Conservation (phyloP, 2,329 filamentous ascomycete species). For the Apiospora sp. region DNA sequence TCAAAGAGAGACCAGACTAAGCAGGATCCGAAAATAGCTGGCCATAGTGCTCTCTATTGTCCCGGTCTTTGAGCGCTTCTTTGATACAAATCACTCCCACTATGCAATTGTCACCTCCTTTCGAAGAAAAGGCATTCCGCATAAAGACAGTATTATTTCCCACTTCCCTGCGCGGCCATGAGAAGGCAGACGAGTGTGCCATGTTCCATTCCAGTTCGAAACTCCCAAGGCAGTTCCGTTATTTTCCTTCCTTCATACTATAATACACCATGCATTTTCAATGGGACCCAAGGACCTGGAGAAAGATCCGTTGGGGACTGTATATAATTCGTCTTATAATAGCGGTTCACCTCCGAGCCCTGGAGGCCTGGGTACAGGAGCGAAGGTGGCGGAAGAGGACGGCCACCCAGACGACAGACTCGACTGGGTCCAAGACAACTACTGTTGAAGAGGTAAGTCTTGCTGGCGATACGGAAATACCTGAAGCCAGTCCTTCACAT, state of each 20-base stretch:
- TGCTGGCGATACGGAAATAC: background rate
- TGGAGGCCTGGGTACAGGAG: background rate
- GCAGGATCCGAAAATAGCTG: background rate
- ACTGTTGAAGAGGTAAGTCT: background rate
- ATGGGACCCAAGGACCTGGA: slow-evolving; percentile 12
- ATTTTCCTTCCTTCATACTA: background rate
- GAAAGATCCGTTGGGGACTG: background rate
- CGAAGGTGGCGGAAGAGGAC: background rate
- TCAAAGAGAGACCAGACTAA: background rate
- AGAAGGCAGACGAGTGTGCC: background rate
- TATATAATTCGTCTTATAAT: background rate
- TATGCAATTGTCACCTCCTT: background rate
- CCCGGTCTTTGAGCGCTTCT: background rate
- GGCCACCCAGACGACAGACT: background rate
- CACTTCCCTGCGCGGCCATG: background rate
- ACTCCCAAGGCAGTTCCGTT: background rate
- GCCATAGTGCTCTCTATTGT: background rate
- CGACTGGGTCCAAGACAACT: background rate
- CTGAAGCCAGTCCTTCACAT: background rate
- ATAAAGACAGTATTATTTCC: slow-evolving; percentile 5
- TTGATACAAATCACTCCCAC: background rate
- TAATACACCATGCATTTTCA: slow-evolving; percentile 2
- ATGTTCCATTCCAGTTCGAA: background rate
- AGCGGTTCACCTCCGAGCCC: background rate
- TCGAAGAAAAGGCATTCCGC: background rate